Percentiles rank a stretch among this genome's conserved stretches.
These are phyloP conservation scores for Alloteropsis semialata DNA, from an alignment of 176 grass and related monocot genomes.

Conservation along the genomic window DNA sequence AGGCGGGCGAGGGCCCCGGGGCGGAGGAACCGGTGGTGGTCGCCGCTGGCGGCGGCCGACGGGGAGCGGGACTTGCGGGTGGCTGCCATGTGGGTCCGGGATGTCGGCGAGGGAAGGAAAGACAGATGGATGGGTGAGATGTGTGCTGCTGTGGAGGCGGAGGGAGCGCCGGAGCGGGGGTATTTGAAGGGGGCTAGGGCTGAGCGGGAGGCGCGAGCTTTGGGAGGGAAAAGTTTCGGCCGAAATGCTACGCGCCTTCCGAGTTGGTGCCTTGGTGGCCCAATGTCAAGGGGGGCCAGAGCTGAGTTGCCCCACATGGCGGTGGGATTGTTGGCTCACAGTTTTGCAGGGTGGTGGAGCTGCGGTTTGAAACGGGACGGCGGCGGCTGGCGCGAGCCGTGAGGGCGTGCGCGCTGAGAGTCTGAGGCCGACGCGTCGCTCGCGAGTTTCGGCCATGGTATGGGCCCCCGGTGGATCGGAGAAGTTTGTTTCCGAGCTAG, in stretches of 20 bases:
- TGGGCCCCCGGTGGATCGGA: too few species aligned
- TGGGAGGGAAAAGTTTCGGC: constrained; percentile 30
- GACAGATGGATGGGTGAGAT: not conserved
- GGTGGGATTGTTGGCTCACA: not conserved
- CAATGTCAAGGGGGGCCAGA: not conserved
- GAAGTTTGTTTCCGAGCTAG: too few species aligned
- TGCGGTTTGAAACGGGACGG: constrained; percentile 29
- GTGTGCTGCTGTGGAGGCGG: not conserved
- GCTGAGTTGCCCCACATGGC: accelerated
- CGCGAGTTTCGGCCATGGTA: too few species aligned
- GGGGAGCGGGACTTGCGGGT: constrained; percentile 25
- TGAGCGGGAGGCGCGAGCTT: constrained; percentile 22
- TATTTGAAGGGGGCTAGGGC: constrained; percentile 38
- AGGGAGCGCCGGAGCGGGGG: not conserved
- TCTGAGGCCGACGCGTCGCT: not conserved
- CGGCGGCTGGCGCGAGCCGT: not conserved
- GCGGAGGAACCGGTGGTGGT: constrained; percentile 73
- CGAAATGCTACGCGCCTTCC: not conserved
- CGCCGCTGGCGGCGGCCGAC: not conserved
- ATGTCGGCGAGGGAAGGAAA: not conserved
- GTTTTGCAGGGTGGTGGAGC: too few species aligned
- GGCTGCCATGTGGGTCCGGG: constrained; percentile 37
- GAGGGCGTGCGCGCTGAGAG: too few species aligned
- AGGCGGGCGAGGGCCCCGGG: constrained; percentile 71
- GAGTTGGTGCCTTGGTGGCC: accelerated